Evolutionary conservation across 495 filamentous ascomycete genomes (phyloP).

Genomic region (Pseudoneurospora amorphoporcata): DNA sequence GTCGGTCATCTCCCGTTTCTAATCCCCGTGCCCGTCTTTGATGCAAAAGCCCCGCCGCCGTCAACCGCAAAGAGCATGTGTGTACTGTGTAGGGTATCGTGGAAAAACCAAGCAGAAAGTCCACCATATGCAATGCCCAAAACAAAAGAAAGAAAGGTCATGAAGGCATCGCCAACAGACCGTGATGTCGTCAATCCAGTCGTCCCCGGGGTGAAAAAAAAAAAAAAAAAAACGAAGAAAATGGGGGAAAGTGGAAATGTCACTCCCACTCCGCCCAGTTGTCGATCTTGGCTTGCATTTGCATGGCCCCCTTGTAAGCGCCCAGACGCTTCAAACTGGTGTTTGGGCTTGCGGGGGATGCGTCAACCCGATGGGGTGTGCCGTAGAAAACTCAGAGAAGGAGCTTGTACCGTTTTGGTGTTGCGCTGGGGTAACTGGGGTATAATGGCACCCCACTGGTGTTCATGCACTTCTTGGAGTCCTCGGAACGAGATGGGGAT

Average conservation of each 20-base stretch:
- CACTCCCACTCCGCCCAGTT: background rate
- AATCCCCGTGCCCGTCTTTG: background rate
- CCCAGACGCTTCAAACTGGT: background rate
- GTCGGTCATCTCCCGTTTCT: background rate
- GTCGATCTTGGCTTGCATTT: background rate
- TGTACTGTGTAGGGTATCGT: background rate
- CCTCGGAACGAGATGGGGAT: background rate
- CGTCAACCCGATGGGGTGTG: background rate
- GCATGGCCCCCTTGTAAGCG: background rate
- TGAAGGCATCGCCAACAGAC: background rate
- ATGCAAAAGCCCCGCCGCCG: background rate
- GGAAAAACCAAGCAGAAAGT: background rate
- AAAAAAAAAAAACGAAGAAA: background rate
- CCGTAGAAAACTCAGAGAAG: background rate
- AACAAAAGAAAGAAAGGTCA: background rate
- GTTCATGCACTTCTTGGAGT: background rate
- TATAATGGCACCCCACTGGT: background rate
- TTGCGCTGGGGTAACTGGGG: background rate
- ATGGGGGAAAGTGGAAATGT: background rate
- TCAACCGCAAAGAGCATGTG: background rate
- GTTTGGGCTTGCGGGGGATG: background rate
- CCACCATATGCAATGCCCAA: background rate
- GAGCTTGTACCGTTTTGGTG: background rate
- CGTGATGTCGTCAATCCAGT: background rate
- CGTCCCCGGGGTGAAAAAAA: background rate